These are phyloP conservation scores for Hymenoscyphus salicellus DNA, from an alignment of 2,329 filamentous ascomycete genomes.

Conservation along the genomic window DNA sequence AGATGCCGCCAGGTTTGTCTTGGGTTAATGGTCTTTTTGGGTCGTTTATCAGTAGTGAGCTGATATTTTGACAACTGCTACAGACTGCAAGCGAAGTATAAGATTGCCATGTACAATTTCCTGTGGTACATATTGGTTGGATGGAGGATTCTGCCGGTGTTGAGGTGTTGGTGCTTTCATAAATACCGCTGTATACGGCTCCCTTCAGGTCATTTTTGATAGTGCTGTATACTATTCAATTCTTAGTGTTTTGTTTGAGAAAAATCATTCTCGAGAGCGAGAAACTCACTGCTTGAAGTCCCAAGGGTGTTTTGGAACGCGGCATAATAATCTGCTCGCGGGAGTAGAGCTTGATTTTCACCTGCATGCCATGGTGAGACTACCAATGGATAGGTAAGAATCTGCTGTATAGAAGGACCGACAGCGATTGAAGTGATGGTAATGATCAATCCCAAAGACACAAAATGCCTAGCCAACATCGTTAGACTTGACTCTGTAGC, in stretches of 20 bases:
- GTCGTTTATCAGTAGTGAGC: neutral
- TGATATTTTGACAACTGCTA: neutral
- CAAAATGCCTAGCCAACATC: neutral
- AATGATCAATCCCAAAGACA: neutral
- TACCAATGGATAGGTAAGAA: neutral
- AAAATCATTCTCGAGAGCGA: no score
- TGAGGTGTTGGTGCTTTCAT: neutral
- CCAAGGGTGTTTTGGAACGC: neutral
- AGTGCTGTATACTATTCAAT: neutral
- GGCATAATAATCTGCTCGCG: neutral
- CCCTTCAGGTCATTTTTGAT: neutral
- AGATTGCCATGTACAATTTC: neutral
- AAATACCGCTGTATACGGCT: neutral
- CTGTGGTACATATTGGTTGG: neutral
- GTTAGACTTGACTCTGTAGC: neutral
- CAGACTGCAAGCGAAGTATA: neutral
- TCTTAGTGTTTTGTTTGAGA: no score
- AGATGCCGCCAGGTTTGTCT: neutral
- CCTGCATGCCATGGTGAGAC: neutral
- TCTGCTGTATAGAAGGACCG: neutral
- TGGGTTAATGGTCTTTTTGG: neutral
- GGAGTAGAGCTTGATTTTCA: neutral
- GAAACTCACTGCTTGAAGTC: no score
- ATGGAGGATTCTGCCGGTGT: neutral
- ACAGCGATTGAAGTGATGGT: neutral